These are phyloP conservation scores for Boletus sensibilis DNA, from an alignment of 768 basidiomycete species.

Conservation along the genomic window DNA sequence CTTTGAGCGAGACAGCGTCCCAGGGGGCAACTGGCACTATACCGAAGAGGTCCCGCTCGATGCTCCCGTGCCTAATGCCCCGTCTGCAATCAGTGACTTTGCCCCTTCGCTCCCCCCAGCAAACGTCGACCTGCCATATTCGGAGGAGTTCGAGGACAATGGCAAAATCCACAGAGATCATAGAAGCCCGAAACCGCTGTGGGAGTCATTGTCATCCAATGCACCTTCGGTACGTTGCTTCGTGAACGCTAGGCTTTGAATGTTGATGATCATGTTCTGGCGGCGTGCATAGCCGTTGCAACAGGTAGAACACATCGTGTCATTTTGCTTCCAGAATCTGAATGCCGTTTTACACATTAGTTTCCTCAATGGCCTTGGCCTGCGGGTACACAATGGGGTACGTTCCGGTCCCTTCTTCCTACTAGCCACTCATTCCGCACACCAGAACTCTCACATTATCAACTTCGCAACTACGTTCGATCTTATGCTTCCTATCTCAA, in stretches of 20 bases:
- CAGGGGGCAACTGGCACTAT: conserved; percentile 1
- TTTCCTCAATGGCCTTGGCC: conserved; percentile 20
- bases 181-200: conserved; percentile 11
- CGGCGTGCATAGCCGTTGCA: background rate
- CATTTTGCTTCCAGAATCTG: background rate
- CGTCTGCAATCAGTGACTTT: background rate
- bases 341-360: background rate
- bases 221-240: conserved; percentile 8
- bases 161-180: background rate
- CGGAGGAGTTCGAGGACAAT: background rate
- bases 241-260: background rate
- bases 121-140: background rate
- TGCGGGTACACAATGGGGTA: conserved; percentile 14
- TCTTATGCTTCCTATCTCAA: conserved; percentile 15
- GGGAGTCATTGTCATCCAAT: conserved; percentile 15
- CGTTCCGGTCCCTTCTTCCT: background rate
- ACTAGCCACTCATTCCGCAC: background rate
- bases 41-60: background rate
- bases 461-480: conserved; percentile 34
- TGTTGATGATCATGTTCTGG: background rate
- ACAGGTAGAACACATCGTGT: background rate
- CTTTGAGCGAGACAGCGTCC: conserved; percentile 5
- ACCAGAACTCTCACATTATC: conserved; percentile 34
- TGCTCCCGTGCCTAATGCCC: conserved; percentile 1
- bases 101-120: background rate